These are phyloP conservation scores for Hypoxylon sp. DNA, from an alignment of 2,329 filamentous ascomycete genomes.

Conservation along the genomic window DNA sequence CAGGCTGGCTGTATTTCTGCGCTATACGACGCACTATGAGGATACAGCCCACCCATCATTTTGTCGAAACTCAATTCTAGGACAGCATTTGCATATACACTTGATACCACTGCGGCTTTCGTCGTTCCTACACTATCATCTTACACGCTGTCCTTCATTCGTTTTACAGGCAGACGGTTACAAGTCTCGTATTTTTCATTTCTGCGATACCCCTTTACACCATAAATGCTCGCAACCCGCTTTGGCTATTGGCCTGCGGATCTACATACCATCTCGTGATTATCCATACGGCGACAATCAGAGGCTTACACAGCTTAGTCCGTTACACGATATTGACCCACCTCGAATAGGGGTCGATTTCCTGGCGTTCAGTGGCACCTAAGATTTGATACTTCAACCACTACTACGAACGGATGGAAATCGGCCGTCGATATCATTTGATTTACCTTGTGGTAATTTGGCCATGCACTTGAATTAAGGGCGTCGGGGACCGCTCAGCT, in stretches of 20 bases:
- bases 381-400: not conserved
- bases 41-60: constrained; percentile 27
- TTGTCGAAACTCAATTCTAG: constrained; percentile 37
- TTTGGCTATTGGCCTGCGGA: constrained; percentile 27
- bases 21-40: constrained; percentile 29
- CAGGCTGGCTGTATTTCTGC: constrained; percentile 30
- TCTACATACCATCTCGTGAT: constrained; percentile 32
- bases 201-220: constrained; percentile 40
- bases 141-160: constrained; percentile 36
- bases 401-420: constrained; percentile 1
- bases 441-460: constrained; percentile 12
- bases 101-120: constrained; percentile 45
- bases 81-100: constrained; percentile 48
- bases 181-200: constrained; percentile 28
- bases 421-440: constrained; percentile 13
- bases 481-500: constrained; percentile 13
- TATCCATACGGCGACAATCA: constrained; percentile 14
- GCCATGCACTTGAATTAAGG: constrained; percentile 17
- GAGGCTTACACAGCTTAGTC: constrained; percentile 15
- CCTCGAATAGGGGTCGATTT: constrained; percentile 19
- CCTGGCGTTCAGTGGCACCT: constrained; percentile 2
- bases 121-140: constrained; percentile 30
- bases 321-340: constrained; percentile 23
- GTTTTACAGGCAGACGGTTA: constrained; percentile 24
- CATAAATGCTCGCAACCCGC: constrained; percentile 38